Evolutionary conservation across 352 stramenopile species (phyloP), one percentile per base, ranked within the genome.

Genomic region (Thalassiosira mediterranea): DNA sequence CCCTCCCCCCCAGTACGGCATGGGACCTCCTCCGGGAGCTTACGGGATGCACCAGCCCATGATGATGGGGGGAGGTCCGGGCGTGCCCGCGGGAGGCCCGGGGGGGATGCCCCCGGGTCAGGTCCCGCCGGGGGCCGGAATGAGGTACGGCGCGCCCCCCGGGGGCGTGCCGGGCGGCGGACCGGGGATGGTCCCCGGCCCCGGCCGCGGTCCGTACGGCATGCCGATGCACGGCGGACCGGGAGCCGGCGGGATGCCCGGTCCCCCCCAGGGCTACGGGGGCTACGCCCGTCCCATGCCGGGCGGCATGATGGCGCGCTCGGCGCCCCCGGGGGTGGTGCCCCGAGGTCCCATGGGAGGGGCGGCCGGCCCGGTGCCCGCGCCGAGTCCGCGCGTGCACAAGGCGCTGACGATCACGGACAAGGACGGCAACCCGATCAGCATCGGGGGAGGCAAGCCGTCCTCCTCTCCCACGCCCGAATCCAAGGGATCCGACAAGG

Each of bases 351-450:
- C 7, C 26, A 49, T 57, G 11, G 63, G 51, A 47, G 23, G 51
- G 19, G 47, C 61, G 15, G n/a, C 42, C 7, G 11, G 2, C 1
- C 21, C 8, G 28, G 56, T 32, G 17, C 23, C 52, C 15, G 26
- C 51, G 1, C 15, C 56, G 23, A 4, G 37, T 7, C 53, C 51
- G n/a, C 49, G 62, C 31, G 48, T 38, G 25, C 52, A 52, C 4
- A 79, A 72, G 28, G 60, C 44, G 25, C 38, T 76, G 1, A 66
- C 42, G 15, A 79, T 83, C 40, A 83, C 60, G 3, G 74, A 83
- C 56, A 83, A 83, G 32, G 0, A 56, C 29, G 74, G 74, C 1
- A 83, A 83, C 58, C 21, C 51, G 0, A 66, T 83, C 28, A 61
- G 79, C 59, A 40, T 83, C n/a, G 34, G 4, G 0, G 29, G 21